Percentiles rank a stretch among this genome's conserved stretches.
These are phyloP conservation scores for Ampelocalamus luodianensis DNA, from an alignment of 176 grass and related monocot species.

Conservation along the genomic window DNA sequence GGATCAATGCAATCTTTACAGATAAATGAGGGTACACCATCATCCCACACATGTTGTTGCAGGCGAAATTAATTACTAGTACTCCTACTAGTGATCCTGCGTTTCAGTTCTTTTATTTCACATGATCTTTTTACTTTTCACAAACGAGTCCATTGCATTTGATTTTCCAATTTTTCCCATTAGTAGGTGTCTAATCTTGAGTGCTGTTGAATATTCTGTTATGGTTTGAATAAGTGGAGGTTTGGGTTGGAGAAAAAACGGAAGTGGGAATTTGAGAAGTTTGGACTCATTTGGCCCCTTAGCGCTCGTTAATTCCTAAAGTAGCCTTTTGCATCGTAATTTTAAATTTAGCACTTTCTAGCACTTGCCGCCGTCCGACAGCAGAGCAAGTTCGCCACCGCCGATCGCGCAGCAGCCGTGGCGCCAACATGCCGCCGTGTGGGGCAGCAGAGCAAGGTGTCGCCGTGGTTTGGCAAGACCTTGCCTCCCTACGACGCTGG, in stretches of 20 bases:
- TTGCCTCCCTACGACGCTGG: no score
- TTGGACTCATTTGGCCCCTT: no score
- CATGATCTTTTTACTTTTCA: slow-evolving; percentile 4
- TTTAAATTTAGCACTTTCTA: no score
- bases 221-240: slow-evolving; percentile 28
- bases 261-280: slow-evolving; percentile 16
- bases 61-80: not conserved
- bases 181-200: slow-evolving; percentile 10
- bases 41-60: not conserved
- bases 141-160: slow-evolving; percentile 9
- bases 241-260: slow-evolving; percentile 2
- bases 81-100: not conserved
- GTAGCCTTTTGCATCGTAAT: no score
- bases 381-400: no score
- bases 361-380: no score
- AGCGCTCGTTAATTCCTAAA: no score
- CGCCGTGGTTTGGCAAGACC: no score
- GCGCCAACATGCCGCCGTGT: no score
- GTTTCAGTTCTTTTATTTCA: not conserved
- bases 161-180: not conserved
- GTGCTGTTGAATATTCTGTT: slow-evolving; percentile 27
- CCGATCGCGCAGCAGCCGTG: no score
- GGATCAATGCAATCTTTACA: slow-evolving; percentile 6
- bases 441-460: no score
- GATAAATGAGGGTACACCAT: slow-evolving; percentile 2